Evolutionary conservation across 192 early-diverging fungal species (phyloP), one percentile per base, ranked within the genome.

Genomic region (Entomortierella beljakovae): DNA sequence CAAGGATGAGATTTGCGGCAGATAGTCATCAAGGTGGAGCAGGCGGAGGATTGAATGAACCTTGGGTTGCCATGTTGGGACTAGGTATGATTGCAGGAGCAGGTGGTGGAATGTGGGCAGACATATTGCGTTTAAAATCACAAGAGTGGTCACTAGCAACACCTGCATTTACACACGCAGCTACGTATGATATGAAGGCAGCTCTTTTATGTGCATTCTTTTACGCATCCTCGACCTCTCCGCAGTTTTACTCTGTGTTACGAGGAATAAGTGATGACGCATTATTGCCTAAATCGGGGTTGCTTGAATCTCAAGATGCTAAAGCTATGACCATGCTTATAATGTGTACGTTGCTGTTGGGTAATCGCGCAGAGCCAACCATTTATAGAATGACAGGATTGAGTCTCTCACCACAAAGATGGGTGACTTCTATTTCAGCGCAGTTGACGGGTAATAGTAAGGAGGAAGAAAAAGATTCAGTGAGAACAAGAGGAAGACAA

Each of bases 281-380:
- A 20, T 20, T 1, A 1, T 3, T 26, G 6, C 51, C 40, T 42
- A 59, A 57, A 23, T 56, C 46, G 23, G 61, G 67, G 22, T 49
- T 79, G 67, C 62, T 79, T 6, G 75, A 79, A 51, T 2, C 31
- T 7, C 61, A 70, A 56, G 75, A 79, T 61, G 75, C 67, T 7
- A 79, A 79, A 57, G 75, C 67, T 5, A 79, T 79, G 75, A 79
- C 67, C 32, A 64, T 79, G 55, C 34, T 79, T 23, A 46, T 79
- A 28, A 64, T 70, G 66, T 70, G 68, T 62, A 70, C 75, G 0
- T 25, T 79, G 6, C 18, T 79, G 62, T 46, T 79, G 33, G 75
- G 75, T n/a, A 55, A 79, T 25, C 67, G 61, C 15, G 67, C 68
- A 0, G 75, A 79, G n/a, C 59, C 62, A 28, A 34, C 60, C 20